phyloP scores from a whole-genome alignment of 1,284 basidiomycete genomes.

The Trichosporon asahii region DNA sequence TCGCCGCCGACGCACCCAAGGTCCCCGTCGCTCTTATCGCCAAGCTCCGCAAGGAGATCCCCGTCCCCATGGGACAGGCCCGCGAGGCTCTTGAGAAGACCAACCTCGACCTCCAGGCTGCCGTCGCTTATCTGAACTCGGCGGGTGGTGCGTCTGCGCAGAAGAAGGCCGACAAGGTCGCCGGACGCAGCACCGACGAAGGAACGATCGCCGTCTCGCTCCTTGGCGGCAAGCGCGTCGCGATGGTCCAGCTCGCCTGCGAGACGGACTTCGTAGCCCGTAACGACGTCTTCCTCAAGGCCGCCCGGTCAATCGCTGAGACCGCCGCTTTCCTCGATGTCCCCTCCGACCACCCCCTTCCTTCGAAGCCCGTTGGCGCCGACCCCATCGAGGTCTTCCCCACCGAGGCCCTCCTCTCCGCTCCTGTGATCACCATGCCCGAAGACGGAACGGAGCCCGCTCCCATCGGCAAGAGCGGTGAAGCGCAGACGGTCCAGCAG shows the following conservation, averaged over 20 bases:
- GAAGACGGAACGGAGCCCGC: conserved; percentile 20
- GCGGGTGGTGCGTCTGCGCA: conserved; percentile 58
- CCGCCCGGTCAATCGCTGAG: conserved; percentile 77
- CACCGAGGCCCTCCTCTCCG: conserved; percentile 61
- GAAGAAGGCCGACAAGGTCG: conserved; percentile 68
- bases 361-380: conserved; percentile 20
- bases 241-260: conserved; percentile 90
- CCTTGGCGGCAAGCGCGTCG: conserved; percentile 66
- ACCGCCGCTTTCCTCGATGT: conserved; percentile 77
- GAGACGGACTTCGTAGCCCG: conserved; percentile 95
- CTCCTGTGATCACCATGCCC: conserved; percentile 63
- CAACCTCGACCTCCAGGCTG: conserved; percentile 69
- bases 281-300: conserved; percentile 74
- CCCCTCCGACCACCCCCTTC: conserved; percentile 32
- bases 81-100: conserved; percentile 76
- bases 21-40: conserved; percentile 71
- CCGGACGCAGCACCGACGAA: conserved; percentile 67
- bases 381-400: conserved; percentile 48
- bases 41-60: conserved; percentile 73
- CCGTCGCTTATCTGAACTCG: conserved; percentile 79
- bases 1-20: conserved; percentile 27
- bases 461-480: conserved; percentile 30
- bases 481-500: conserved; percentile 61
- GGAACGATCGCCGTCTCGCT: conserved; percentile 75
- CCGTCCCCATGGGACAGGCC: conserved; percentile 79